Conservation (phyloP, 495 filamentous ascomycete genomes). For the Cercophora samala region DNA sequence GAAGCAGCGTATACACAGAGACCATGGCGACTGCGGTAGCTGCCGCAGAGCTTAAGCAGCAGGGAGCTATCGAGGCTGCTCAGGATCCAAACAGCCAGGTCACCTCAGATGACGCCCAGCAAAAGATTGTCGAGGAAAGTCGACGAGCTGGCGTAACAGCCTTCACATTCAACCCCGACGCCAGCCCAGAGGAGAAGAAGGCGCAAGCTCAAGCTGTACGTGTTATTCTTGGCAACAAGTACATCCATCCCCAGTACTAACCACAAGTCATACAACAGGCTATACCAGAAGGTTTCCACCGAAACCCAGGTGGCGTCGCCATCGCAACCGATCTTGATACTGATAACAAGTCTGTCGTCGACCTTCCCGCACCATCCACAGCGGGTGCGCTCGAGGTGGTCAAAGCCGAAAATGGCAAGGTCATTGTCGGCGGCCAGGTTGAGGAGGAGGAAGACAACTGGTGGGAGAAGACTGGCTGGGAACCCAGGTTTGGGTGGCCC, state of each 20-base stretch:
- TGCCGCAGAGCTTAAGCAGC: constrained; percentile 66
- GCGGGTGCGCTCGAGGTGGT: constrained; percentile 54
- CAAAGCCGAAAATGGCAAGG: constrained; percentile 29
- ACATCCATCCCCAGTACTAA: constrained; percentile 15
- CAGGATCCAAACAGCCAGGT: constrained; percentile 65
- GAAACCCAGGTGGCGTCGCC: constrained; percentile 63
- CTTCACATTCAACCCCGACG: constrained; percentile 84
- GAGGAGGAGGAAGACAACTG: constrained; percentile 58
- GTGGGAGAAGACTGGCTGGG: constrained; percentile 78
- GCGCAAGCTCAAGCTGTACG: constrained; percentile 74
- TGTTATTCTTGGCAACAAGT: constrained; percentile 23
- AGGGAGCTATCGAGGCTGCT: constrained; percentile 70
- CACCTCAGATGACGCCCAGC: constrained; percentile 66
- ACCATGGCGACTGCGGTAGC: constrained; percentile 41
- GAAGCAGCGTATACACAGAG: constrained; percentile 14
- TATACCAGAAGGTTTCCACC: constrained; percentile 57
- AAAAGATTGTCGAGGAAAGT: constrained; percentile 68
- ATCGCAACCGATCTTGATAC: constrained; percentile 74
- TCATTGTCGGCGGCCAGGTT: constrained; percentile 27
- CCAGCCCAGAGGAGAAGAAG: constrained; percentile 77
- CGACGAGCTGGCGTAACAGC: constrained; percentile 71
- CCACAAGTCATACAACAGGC: constrained; percentile 30
- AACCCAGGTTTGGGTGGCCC: constrained; percentile 71
- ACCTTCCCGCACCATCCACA: constrained; percentile 72
- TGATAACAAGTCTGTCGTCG: constrained; percentile 65